Percentiles rank a stretch among this genome's conserved stretches.
phyloP scores from a whole-genome alignment of 805 yeast species.

The Metschnikowia chrysomelidarum region DNA sequence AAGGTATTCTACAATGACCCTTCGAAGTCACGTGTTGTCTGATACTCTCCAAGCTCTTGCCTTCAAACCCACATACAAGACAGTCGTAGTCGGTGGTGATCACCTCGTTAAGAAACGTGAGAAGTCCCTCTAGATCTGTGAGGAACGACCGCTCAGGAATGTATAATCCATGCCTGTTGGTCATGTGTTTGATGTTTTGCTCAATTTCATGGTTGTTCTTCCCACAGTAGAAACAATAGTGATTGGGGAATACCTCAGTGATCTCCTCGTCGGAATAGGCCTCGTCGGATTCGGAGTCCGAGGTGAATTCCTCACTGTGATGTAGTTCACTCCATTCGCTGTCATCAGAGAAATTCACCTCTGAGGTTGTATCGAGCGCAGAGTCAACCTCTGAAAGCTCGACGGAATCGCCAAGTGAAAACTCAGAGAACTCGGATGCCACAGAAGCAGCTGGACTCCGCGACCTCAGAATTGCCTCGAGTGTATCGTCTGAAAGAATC shows the following conservation, averaged over 20 bases:
- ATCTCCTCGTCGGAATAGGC: constrained; percentile 28
- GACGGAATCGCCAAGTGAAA: constrained; percentile 49
- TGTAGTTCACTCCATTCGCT: constrained; percentile 18
- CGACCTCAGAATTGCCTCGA: constrained; percentile 27
- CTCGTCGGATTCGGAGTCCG: constrained; percentile 29
- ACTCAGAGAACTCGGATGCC: constrained; percentile 51
- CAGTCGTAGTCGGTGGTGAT: constrained; percentile 42
- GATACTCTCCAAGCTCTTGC: constrained; percentile 39
- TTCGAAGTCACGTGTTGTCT: constrained; percentile 44
- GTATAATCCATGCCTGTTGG: constrained; percentile 43
- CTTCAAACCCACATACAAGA: constrained; percentile 44
- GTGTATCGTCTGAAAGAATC: constrained; percentile 17
- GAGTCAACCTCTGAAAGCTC: constrained; percentile 24
- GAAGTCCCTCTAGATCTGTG: constrained; percentile 37
- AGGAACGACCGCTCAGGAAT: constrained; percentile 43
- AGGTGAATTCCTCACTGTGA: constrained; percentile 18
- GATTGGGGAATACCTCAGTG: constrained; percentile 42
- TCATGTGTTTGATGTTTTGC: constrained; percentile 48
- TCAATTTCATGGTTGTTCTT: constrained; percentile 51
- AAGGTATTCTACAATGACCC: constrained; percentile 47
- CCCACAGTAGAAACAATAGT: constrained; percentile 60
- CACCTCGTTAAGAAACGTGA: constrained; percentile 37
- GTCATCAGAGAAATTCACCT: constrained; percentile 36
- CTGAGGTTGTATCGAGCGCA: constrained; percentile 49
- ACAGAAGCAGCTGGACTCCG: constrained; percentile 55